Percentiles rank a stretch among this genome's conserved stretches.
phyloP scores from a whole-genome alignment of 1,284 basidiomycete species.

The Taiwanofungus camphoratus region DNA sequence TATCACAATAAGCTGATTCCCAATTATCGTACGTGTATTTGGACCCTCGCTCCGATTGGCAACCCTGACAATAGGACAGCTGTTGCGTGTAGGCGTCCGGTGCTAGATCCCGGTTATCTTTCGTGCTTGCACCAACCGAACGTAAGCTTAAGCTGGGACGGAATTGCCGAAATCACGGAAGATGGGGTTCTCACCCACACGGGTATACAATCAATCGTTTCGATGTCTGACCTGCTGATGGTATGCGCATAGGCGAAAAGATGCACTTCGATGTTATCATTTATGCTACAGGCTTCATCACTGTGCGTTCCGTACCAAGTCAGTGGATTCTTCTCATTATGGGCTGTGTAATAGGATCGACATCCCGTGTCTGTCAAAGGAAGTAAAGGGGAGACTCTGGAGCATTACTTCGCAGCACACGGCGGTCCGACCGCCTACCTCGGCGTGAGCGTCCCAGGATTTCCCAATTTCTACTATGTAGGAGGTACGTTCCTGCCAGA shows the following conservation, averaged over 20 bases:
- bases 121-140: conserved; percentile 36
- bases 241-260: conserved; percentile 25
- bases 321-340: not conserved
- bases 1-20: conserved; percentile 4
- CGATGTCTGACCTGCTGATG: not conserved
- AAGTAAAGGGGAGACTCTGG: conserved; percentile 24
- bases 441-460: conserved; percentile 35
- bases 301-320: not conserved
- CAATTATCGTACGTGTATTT: conserved; percentile 25
- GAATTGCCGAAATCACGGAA: conserved; percentile 32
- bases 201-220: conserved; percentile 18
- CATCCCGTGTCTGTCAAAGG: conserved; percentile 30
- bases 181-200: conserved; percentile 32
- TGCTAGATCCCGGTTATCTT: conserved; percentile 35
- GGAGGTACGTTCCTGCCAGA: conserved; percentile 32
- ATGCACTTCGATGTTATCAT: conserved; percentile 33
- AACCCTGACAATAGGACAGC: conserved; percentile 17
- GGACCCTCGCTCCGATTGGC: not conserved
- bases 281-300: conserved; percentile 32
- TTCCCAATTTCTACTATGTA: conserved; percentile 26
- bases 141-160: conserved; percentile 34
- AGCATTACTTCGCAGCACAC: conserved; percentile 33
- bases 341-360: conserved; percentile 22
- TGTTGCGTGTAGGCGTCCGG: conserved; percentile 34
- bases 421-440: conserved; percentile 37